phyloP scores from a whole-genome alignment of 805 yeast genomes.

The Yamadazyma sp. region DNA sequence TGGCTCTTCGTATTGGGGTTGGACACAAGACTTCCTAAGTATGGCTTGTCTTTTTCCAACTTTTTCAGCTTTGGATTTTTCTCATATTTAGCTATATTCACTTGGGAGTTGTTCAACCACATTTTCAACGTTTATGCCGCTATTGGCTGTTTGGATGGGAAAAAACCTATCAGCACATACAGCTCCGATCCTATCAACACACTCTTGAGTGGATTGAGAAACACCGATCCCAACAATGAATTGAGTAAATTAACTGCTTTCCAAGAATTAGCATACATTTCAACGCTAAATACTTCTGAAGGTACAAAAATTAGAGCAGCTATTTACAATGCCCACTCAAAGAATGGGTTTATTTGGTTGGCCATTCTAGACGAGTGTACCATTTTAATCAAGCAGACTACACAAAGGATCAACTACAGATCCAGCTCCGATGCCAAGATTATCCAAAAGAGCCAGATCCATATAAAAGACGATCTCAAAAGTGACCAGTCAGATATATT shows the following conservation, averaged over 20 bases:
- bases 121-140: constrained; percentile 65
- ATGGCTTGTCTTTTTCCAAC: constrained; percentile 30
- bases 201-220: constrained; percentile 60
- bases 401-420: constrained; percentile 41
- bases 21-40: constrained; percentile 44
- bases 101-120: constrained; percentile 58
- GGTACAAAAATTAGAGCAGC: constrained; percentile 48
- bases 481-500: constrained; percentile 24
- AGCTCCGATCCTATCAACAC: constrained; percentile 65
- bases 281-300: constrained; percentile 47
- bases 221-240: constrained; percentile 37
- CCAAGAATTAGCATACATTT: constrained; percentile 69
- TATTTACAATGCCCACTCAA: constrained; percentile 52
- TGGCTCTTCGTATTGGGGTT: constrained; percentile 29
- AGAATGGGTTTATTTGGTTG: constrained; percentile 53
- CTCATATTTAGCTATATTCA: constrained; percentile 35
- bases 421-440: constrained; percentile 30
- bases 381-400: constrained; percentile 50
- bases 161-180: constrained; percentile 57
- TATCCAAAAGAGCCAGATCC: constrained; percentile 21
- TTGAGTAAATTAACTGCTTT: constrained; percentile 60
- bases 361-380: constrained; percentile 61
- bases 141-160: constrained; percentile 70
- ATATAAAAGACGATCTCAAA: constrained; percentile 19
- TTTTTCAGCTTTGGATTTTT: constrained; percentile 29